Base-by-base conservation (phyloP, 495 filamentous ascomycete genomes). In the Aspergillus panamensis region DNA sequence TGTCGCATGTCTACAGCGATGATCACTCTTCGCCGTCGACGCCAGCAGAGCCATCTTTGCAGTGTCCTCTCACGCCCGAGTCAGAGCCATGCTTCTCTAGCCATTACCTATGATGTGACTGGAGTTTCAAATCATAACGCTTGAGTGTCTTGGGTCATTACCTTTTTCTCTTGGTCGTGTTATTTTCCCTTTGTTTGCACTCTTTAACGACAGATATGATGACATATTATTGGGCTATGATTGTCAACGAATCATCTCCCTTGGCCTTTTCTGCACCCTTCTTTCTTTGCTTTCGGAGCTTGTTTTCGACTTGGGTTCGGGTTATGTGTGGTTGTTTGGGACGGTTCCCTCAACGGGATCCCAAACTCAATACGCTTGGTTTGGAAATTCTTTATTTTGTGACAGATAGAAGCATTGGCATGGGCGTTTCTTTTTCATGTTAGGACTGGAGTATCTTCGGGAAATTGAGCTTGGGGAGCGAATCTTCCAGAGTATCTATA, bases 1-100 rank as follows among this genome's bases (percentile, higher is more conserved):
- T 95, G 66, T 89, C 88, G 65, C 88, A 92, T 64, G 86, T 86
- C 64, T 88, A 91, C 61, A 86, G 87, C 16, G 90, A 88, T 72
- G 89, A 92, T 61, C 85, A 86, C 65, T 92, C 90, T 37, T 68
- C 69, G 25, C 67, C 68, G 32, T 75, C 73, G 10, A 72, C 72
- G 0, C 72, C 75, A 12, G 67, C 72, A 31, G 72, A 73, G 48
- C 64, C 67, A 6, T 66, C 69, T 19, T 66, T 75, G 57, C 62
- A 68, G n/a, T 71, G 69, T 52, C 75, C 75, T 45, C 50, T 74
- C 19, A 77, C 75, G 0, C 75, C 73, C 14, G 66, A 77, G 53
- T 73, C 71, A 3, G 68, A 55, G 9, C 66, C 62, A 9, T 72
- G 67, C 52, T 74, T 6, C 69, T 71, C 8, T 67, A 70, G n/a